Base-by-base conservation (phyloP, 2,329 filamentous ascomycete genomes). In the Cercospora sojina region DNA sequence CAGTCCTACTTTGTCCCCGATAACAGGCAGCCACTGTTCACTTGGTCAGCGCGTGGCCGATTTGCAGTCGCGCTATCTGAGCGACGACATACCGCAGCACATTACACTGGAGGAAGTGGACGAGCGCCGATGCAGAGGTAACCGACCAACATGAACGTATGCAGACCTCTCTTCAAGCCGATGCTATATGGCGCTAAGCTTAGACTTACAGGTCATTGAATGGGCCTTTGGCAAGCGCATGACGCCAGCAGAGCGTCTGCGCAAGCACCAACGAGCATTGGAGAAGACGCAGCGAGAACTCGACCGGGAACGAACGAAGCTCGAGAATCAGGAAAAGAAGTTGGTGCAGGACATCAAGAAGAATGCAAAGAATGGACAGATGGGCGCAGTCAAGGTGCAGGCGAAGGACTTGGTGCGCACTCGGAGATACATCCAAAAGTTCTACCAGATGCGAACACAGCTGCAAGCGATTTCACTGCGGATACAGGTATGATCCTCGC, bases 211-310 rank as follows among this genome's bases (percentile, higher is more conserved):
- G 92, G 92, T 98, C 78, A 87, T 99, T 69, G 95, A 99, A 87
- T 99, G 95, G 93, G 94, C 94, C 43, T 99, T 99, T 78, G 95
- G 95, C 73, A 98, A 97, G 87, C 95, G 95, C 81, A 96, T 98
- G 87, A 99, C 95, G 84, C 94, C 95, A 3, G 92, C 93, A 25
- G 91, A 95, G 85, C 90, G 91, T 79, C 84, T 94, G 79, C 89
- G 91, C 80, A 94, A 94, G 85, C 96, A 99, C 80, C 95, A 98
- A 82, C 88, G 95, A 74, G 93, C 95, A 73, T 89, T 99, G 70
- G 95, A 99, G 81, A 97, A 97, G 84, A 96, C 95, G 10, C 95
- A 98, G 76, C 89, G 95, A 73, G 95, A 99, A 79, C 87, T 99
- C 62, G 95, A 99, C 77, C 90, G 96, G 70, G 94, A 97, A 79